Base-by-base conservation (phyloP, 2,329 filamentous ascomycete genomes). In the Penicillium fuscoglaucum region DNA sequence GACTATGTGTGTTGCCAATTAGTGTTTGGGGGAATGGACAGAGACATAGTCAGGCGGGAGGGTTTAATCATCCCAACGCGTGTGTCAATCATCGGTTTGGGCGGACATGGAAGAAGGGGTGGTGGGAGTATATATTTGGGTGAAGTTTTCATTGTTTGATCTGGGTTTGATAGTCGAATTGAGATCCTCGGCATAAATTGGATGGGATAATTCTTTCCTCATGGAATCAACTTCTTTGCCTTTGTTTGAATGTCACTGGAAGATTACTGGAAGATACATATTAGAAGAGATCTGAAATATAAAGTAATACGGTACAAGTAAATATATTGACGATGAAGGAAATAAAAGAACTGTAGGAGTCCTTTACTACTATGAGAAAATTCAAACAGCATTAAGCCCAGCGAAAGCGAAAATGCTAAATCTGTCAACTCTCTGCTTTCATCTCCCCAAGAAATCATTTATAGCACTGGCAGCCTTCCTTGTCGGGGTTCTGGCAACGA, bases 1-100 rank as follows among this genome's bases (percentile, higher is more conserved):
- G 91, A 4, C 86, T 96, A 61, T 96, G 96, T 89, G 87, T 96
- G 6, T 76, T 98, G 47, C 93, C 93, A 0, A 78, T 96, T 35
- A 97, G 96, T 71, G 70, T 64, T 3, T 75, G 72, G 72, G 72
- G 69, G 0, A 74, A 73, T 57, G 72, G 72, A 8, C 72, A 74
- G 59, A 62, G 72, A 40, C 72, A 74, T 52, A 72, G 70, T 35
- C 64, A 67, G 10, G 62, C 71, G 0, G 68, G 70, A 52, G 55
- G 54, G 0, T 74, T 73, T 43, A 15, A 49, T 6, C 69, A 65
- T 33, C 13, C 39, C 3, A 56, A 69, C 24, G 72, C 72, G 1
- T 74, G 71, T 56, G 52, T 74, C 1, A 73, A 75, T 44, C 72
- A 73, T 63, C 65, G 70, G 5, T 74, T 74, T 64, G 64, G 65